Evolutionary conservation across 495 filamentous ascomycete species (phyloP), one percentile per base, ranked within the genome.

Genomic region (Haplographium delicatum): DNA sequence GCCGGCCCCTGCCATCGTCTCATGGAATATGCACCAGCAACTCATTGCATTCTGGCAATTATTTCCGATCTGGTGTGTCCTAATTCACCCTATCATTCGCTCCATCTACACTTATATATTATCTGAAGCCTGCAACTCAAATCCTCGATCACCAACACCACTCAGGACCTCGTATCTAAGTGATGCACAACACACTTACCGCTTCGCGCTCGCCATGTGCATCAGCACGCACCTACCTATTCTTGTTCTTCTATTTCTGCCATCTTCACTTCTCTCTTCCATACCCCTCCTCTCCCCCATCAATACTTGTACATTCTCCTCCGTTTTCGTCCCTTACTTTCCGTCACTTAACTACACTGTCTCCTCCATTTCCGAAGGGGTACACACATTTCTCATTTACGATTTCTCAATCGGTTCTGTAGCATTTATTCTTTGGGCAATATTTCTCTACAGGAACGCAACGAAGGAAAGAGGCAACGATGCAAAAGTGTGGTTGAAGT

Each of bases 21-120:
- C 58, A 4, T 61, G 68, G 7, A 68, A 73, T 39, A 66, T 67
- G 16, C 83, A 84, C 54, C 81, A 84, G 45, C 65, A 66, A 25
- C 69, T 72, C 51, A 76, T 82, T 42, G 76, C 81, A 0, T 38
- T 78, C 42, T 84, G 81, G 80, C 79, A 83, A 51, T 64, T 68
- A 0, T 84, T 82, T 62, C 81, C 81, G 0, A 55, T 75, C 20
- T 76, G 58, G 62, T 80, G 68, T 0, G 24, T 68, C 9, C 44
- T 67, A 15, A 59, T 56, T 60, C 59, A 63, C 53, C 42, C 8
- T 42, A 22, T 44, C 13, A 3, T 52, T 11, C 33, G 13, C 11
- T 38, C 16, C 8, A 9, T 11, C 27, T n/a, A n/a, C n/a, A 18
- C 16, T 6, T 6, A 30, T 8, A 15, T 5, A 3, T 6, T 45